Conservation (phyloP, 163 green algal genomes). For the Chlorella variabilis region DNA sequence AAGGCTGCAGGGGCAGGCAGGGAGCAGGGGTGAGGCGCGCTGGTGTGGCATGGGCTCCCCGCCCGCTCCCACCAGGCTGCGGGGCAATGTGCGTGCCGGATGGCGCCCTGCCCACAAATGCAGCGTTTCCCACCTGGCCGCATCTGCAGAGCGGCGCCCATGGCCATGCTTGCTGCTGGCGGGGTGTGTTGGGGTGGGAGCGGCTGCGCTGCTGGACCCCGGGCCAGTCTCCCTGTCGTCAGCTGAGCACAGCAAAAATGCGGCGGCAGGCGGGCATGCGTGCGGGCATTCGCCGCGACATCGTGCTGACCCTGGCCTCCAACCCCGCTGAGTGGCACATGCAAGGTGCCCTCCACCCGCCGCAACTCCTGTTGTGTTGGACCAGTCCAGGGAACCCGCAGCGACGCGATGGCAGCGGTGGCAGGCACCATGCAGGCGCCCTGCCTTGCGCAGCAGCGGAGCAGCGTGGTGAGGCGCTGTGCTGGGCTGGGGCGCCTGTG, state of each 20-base stretch:
- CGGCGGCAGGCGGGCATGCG: no score
- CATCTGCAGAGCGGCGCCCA: conserved; percentile 27
- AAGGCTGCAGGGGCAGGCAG: conserved; percentile 20
- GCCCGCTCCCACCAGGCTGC: conserved; percentile 1
- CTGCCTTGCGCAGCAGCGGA: background rate
- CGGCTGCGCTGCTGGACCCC: background rate
- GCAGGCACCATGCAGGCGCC: background rate
- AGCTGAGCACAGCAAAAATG: no score
- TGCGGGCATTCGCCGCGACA: no score
- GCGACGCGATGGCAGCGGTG: background rate
- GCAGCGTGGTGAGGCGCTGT: background rate
- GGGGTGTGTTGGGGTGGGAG: background rate
- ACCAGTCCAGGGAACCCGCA: no score
- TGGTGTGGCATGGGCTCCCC: background rate
- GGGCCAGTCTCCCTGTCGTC: background rate
- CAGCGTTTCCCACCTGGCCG: conserved; percentile 27
- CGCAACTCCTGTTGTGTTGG: no score
- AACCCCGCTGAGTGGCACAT: no score
- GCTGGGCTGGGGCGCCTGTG: background rate
- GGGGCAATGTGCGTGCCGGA: conserved; percentile 2
- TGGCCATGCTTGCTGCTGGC: conserved; percentile 21
- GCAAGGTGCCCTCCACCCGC: no score
- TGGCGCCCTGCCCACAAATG: background rate
- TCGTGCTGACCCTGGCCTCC: no score
- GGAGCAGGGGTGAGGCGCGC: background rate